These are phyloP conservation scores for Drechslera avenae DNA, from an alignment of 2,329 filamentous ascomycete species.

Conservation along the genomic window DNA sequence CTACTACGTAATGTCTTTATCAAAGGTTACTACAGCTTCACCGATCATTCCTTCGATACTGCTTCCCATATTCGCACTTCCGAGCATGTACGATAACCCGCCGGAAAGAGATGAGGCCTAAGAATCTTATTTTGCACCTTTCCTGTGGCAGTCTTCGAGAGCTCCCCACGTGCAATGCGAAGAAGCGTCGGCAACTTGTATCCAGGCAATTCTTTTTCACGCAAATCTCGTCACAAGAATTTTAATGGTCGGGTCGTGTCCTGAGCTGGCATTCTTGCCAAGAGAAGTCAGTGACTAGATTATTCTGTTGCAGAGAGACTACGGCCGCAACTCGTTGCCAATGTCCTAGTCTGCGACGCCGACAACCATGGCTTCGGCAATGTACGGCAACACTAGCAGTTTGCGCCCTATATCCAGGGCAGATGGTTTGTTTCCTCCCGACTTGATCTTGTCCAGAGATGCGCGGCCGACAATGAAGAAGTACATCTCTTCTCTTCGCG, in stretches of 20 bases:
- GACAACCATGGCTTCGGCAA: constrained; percentile 60
- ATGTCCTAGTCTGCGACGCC: constrained; percentile 61
- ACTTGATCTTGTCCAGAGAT: constrained; percentile 61
- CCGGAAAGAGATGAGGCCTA: constrained; percentile 49
- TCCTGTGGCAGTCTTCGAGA: constrained; percentile 56
- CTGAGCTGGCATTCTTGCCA: constrained; percentile 20
- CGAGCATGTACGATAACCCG: constrained; percentile 19
- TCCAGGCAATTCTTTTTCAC: constrained; percentile 51
- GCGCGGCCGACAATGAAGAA: constrained; percentile 61
- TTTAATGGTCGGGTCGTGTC: constrained; percentile 44
- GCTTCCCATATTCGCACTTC: constrained; percentile 42
- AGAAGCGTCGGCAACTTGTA: constrained; percentile 59
- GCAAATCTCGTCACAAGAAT: constrained; percentile 52
- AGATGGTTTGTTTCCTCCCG: constrained; percentile 61
- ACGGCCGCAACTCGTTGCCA: constrained; percentile 61
- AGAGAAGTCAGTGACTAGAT: constrained; percentile 31
- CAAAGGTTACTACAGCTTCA: constrained; percentile 26
- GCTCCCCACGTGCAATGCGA: constrained; percentile 51
- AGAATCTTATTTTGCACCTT: constrained; percentile 59
- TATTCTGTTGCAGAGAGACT: constrained; percentile 50
- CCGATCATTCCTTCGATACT: constrained; percentile 15
- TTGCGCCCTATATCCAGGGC: constrained; percentile 62
- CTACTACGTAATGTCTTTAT: no score
- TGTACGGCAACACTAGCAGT: constrained; percentile 54
- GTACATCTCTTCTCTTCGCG: constrained; percentile 49